Conservation (phyloP, 2,329 filamentous ascomycete genomes). For the Alternaria brassicae region DNA sequence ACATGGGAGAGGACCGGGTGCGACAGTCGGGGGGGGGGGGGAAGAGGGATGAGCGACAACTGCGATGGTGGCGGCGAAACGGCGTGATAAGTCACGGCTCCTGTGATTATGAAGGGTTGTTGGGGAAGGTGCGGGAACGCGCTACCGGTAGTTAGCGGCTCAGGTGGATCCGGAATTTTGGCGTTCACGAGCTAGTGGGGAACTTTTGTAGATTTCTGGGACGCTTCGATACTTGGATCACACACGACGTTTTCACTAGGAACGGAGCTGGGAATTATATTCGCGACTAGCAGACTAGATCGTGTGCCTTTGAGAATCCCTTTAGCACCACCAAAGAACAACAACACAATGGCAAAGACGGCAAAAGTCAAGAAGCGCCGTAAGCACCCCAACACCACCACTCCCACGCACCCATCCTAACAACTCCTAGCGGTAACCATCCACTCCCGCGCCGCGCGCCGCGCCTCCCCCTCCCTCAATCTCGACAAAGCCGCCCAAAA, state of each 20-base stretch:
- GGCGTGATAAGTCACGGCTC: conserved; percentile 18
- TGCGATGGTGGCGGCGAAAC: conserved; percentile 21
- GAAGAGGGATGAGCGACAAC: conserved; percentile 18
- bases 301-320: not conserved
- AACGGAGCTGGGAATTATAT: not conserved
- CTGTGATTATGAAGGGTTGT: conserved; percentile 15
- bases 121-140: conserved; percentile 24
- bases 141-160: conserved; percentile 13
- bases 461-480: conserved; percentile 74
- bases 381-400: conserved; percentile 21
- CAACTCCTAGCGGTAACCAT: conserved; percentile 63
- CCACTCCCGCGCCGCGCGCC: conserved; percentile 77
- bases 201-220: conserved; percentile 18
- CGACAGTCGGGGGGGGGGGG: conserved; percentile 4
- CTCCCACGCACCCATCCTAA: conserved; percentile 17
- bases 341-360: conserved; percentile 53
- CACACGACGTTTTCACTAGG: not conserved
- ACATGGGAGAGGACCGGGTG: conserved; percentile 40
- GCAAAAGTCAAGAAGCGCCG: conserved; percentile 56
- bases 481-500: conserved; percentile 73
- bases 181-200: conserved; percentile 18
- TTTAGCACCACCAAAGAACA: not conserved
- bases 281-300: not conserved
- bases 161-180: conserved; percentile 23
- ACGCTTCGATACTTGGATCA: not conserved